Percentiles rank a stretch among this genome's conserved stretches.
phyloP scores from a whole-genome alignment of 2,329 filamentous ascomycete species.

The Paraphoma sp. region DNA sequence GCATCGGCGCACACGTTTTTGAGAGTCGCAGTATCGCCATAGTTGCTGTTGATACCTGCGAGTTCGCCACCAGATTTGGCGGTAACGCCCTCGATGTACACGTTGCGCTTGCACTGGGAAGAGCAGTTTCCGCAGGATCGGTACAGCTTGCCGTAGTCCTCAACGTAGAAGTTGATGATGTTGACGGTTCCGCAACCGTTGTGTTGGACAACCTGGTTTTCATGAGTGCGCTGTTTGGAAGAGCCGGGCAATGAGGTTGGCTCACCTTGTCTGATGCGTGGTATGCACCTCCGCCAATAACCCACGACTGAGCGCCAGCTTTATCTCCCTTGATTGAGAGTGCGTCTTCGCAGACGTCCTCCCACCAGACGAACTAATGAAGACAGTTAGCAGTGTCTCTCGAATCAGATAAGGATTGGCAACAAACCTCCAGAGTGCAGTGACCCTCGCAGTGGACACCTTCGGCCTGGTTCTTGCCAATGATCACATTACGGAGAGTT shows the following conservation, averaged over 20 bases:
- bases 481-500: conserved; percentile 60
- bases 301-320: conserved; percentile 40
- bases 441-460: conserved; percentile 59
- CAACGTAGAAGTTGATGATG: conserved; percentile 42
- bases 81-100: conserved; percentile 52
- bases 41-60: conserved; percentile 59
- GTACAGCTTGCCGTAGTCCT: conserved; percentile 50
- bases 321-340: conserved; percentile 41
- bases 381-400: too few relatives aligned
- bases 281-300: conserved; percentile 50
- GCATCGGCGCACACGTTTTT: conserved; percentile 35
- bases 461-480: conserved; percentile 58
- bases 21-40: conserved; percentile 54
- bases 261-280: conserved; percentile 46
- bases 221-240: too few relatives aligned
- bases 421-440: conserved; percentile 51
- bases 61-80: conserved; percentile 51
- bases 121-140: conserved; percentile 55
- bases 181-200: conserved; percentile 49
- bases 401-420: neutral
- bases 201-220: conserved; percentile 36
- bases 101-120: conserved; percentile 52
- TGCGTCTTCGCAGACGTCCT: conserved; percentile 50
- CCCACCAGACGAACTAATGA: conserved; percentile 48
- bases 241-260: too few relatives aligned